Percentiles rank a stretch among this genome's conserved stretches.
Conservation (phyloP, 2,329 filamentous ascomycete genomes). For the Pseudogymnoascus sp. region DNA sequence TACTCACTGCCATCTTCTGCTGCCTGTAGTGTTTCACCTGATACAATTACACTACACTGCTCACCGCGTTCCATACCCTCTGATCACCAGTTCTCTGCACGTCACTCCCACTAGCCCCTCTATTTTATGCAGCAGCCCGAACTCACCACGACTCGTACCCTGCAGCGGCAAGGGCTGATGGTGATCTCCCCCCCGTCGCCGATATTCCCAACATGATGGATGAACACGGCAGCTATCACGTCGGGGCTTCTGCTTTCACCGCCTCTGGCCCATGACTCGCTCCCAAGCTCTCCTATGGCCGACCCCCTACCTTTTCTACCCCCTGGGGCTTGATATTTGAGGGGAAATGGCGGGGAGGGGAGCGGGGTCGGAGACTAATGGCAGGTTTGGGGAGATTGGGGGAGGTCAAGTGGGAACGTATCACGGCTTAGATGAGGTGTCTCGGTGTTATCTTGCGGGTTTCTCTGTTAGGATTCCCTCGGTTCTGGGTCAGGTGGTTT, state of each 20-base stretch:
- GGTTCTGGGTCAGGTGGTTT: not conserved
- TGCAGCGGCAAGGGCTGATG: not conserved
- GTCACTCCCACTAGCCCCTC: not conserved
- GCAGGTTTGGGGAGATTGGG: not conserved
- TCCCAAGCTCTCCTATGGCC: not conserved
- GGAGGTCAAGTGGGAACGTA: not conserved
- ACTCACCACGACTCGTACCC: conserved; percentile 2
- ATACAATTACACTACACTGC: not conserved
- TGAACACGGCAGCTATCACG: not conserved
- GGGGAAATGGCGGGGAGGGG: not conserved
- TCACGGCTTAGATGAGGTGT: not conserved
- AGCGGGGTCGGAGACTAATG: not conserved
- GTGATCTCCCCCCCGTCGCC: not conserved
- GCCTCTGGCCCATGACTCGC: conserved; percentile 1
- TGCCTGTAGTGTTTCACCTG: not conserved
- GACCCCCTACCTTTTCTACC: not conserved
- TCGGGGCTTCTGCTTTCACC: not conserved
- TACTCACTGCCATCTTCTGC: not conserved
- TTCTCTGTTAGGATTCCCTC: not conserved
- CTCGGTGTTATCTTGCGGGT: not conserved
- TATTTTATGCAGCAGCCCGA: not conserved
- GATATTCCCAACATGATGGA: not conserved
- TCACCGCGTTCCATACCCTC: not conserved
- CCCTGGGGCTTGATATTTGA: not conserved
- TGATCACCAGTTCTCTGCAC: conserved; percentile 3